Base-by-base conservation (phyloP, 1,284 basidiomycete genomes). In the Pyrrhoderma noxium region DNA sequence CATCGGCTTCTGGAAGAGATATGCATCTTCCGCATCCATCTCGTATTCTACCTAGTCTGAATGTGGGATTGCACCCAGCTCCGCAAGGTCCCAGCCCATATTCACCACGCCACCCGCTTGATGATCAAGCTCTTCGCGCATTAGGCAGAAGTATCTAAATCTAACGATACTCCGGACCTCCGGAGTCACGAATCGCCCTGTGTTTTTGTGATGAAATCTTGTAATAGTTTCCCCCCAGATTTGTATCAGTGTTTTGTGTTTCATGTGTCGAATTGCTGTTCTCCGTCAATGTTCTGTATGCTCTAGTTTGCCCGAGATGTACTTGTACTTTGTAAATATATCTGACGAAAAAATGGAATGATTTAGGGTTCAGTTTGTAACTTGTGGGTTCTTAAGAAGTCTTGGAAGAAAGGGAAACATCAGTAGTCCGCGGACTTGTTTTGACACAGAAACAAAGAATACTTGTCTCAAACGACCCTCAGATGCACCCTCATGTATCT, bases 101-200 rank as follows among this genome's bases (percentile, higher is more conserved):
- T 49, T 60, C 58, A 31, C 62, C 64, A 23, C 62, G 67, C 14
- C 66, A 66, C 47, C 65, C 67, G 11, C 58, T 66, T 38, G 67
- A 68, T 52, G 62, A 64, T 38, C 60, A 61, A 34, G 64, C 63
- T 1, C 55, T 68, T 36, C 64, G 67, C 56, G 53, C 64, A 53
- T 57, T 62, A 55, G 50, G 47, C 18, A 38, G 55, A 25, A 42
- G 27, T 40, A 45, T 56, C 35, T 59, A 47, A 49, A 48, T n/a
- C n/a, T 31, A 11, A 31, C 11, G 27, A 31, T 31, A 5, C 11
- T 11, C 27, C 27, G 27, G 27, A 5, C 5, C 7, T 31, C 11
- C 27, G 27, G 27, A 31, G 11, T 31, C 5, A 31, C 7, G 11
- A 31, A 31, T 5, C 27, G 27, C 27, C 27, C 5, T 5, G 5